Base-by-base conservation (phyloP, 2,329 filamentous ascomycete species). In the Fusarium armeniacum region DNA sequence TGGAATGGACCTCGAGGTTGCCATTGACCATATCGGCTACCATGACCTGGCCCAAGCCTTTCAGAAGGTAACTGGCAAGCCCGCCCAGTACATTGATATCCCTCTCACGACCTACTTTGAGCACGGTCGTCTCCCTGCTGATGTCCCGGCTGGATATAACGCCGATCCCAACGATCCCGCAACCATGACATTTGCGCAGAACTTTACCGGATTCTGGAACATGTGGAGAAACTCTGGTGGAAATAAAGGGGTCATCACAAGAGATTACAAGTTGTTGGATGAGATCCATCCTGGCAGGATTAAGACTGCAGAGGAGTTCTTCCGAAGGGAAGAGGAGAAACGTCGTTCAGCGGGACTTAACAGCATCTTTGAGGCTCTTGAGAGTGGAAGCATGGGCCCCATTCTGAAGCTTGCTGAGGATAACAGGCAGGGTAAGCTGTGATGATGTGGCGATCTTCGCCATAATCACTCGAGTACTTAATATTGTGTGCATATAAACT, bases 11-110 rank as follows among this genome's bases (percentile, higher is more conserved):
- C 35, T 38, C 10, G 35, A 38, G 1, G 10, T 38, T 1, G 35
- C 35, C 10, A 38, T 38, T 0, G 35, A n/a, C 2, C 35, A 38
- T 1, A 38, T 36, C 33, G 9, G 28, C 33, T 0, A 36, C 18
- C 16, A 0, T 11, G 1, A 18, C 0, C 33, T 36, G 0, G 33
- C 33, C 7, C 0, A 10, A 0, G 33, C 33, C 10, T 38, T 38
- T n/a, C 35, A 38, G 18, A 38, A 38, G 10, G 35, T 38, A 18
- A 38, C 35, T n/a, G 35, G 35, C 35, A 38, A 38, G 3, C 35
- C 35, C 10, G 35, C 35, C 18, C 5, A 38, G 18, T n/a, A n/a
- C 3, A n/a, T 38, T 6, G 35, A 38, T 18, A 38, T 38, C 35
- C 35, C 35, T 10, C 5, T 38, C 3, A n/a, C 18, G 10, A 5